Conservation (phyloP, 2,329 filamentous ascomycete species). For the Pseudopyricularia javanii region DNA sequence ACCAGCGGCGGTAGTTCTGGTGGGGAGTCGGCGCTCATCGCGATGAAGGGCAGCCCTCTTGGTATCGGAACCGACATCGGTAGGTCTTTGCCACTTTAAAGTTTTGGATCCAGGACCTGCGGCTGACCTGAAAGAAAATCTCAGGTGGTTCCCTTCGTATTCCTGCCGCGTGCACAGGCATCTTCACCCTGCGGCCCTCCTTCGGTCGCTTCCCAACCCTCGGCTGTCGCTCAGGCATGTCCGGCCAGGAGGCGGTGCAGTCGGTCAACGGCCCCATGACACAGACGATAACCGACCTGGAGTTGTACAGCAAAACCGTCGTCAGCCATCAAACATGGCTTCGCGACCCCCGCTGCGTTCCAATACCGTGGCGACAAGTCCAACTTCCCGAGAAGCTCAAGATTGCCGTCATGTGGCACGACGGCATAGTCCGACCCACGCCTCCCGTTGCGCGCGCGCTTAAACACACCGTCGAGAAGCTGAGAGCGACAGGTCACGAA, state of each 20-base stretch:
- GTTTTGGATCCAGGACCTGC: background rate
- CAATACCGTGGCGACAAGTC: slow-evolving; percentile 39
- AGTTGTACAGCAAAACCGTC: slow-evolving; percentile 38
- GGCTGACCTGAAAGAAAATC: background rate
- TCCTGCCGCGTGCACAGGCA: slow-evolving; percentile 42
- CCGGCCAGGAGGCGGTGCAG: slow-evolving; percentile 51
- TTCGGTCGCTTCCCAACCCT: slow-evolving; percentile 47
- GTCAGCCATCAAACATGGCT: slow-evolving; percentile 42
- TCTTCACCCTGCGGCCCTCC: slow-evolving; percentile 44
- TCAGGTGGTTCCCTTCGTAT: slow-evolving; percentile 39
- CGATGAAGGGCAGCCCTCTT: slow-evolving; percentile 42
- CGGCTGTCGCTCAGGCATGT: slow-evolving; percentile 40
- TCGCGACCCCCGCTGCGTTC: slow-evolving; percentile 41
- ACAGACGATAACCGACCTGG: slow-evolving; percentile 39
- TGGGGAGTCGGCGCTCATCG: slow-evolving; percentile 52
- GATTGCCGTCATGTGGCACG: slow-evolving; percentile 52
- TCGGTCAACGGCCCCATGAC: slow-evolving; percentile 54
- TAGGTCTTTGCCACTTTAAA: slow-evolving; percentile 4
- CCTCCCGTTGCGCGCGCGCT: slow-evolving; percentile 51
- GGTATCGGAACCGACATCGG: slow-evolving; percentile 54
- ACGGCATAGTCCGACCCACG: slow-evolving; percentile 52
- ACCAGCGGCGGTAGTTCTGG: slow-evolving; percentile 56
- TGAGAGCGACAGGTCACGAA: slow-evolving; percentile 34
- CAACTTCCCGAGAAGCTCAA: slow-evolving; percentile 27
- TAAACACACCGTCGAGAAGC: slow-evolving; percentile 24